Conservation (phyloP, 495 filamentous ascomycete genomes). For the Penicillium nucicola region DNA sequence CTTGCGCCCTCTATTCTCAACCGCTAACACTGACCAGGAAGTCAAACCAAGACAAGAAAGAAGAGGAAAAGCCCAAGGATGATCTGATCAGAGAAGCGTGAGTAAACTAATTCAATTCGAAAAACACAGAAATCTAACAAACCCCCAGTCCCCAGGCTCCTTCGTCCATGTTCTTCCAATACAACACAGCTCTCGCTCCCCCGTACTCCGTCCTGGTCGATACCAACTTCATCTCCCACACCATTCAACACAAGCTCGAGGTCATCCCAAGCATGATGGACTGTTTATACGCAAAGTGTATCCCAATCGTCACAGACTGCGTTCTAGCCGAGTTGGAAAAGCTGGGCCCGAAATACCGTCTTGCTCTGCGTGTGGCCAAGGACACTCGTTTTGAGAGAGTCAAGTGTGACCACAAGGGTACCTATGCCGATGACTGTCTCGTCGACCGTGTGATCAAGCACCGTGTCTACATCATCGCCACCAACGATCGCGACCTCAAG, state of each 20-base stretch:
- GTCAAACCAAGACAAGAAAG: slow-evolving; percentile 54
- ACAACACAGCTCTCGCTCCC: slow-evolving; percentile 86
- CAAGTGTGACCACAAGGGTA: slow-evolving; percentile 82
- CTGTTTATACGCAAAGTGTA: slow-evolving; percentile 55
- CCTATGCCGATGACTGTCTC: slow-evolving; percentile 94
- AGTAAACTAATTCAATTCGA: neutral
- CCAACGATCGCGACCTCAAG: slow-evolving; percentile 78
- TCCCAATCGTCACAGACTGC: slow-evolving; percentile 50
- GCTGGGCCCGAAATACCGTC: slow-evolving; percentile 81
- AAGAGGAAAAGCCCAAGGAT: slow-evolving; percentile 34
- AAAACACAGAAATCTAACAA: neutral
- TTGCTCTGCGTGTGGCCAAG: slow-evolving; percentile 86
- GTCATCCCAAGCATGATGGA: slow-evolving; percentile 87
- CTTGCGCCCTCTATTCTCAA: too few relatives aligned
- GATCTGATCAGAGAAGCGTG: slow-evolving; percentile 38
- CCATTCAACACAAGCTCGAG: slow-evolving; percentile 85
- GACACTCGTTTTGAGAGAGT: slow-evolving; percentile 86
- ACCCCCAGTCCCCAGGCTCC: slow-evolving; percentile 60
- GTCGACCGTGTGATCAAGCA: slow-evolving; percentile 80
- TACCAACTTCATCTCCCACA: slow-evolving; percentile 93
- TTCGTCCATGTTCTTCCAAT: slow-evolving; percentile 88
- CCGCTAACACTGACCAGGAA: slow-evolving; percentile 44
- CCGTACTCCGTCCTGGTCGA: slow-evolving; percentile 85
- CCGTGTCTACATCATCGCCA: slow-evolving; percentile 83
- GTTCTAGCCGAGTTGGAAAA: slow-evolving; percentile 80